phyloP scores from a whole-genome alignment of 1,139 yeast species.

The Debaryomyces nepalensis region DNA sequence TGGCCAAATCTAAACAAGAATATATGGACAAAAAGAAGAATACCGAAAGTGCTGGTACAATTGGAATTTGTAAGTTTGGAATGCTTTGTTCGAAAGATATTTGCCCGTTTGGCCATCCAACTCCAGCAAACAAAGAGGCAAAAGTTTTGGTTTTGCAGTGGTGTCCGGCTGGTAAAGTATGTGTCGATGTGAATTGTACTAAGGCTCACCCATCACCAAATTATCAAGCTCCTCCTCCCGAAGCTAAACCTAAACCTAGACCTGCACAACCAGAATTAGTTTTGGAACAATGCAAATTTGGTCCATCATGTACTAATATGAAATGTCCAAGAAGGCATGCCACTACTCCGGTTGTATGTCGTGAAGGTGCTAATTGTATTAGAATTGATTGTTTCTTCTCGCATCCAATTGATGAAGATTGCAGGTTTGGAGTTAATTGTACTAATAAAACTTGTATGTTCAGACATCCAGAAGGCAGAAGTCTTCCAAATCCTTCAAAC shows the following conservation, averaged over 20 bases:
- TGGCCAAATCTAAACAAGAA: constrained; percentile 61
- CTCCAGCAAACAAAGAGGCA: constrained; percentile 79
- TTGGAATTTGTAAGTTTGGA: constrained; percentile 76
- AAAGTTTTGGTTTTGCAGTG: constrained; percentile 70
- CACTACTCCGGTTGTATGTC: constrained; percentile 69
- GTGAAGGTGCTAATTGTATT: constrained; percentile 77
- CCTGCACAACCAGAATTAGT: constrained; percentile 48
- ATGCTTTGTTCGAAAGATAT: constrained; percentile 71
- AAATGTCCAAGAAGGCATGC: constrained; percentile 89
- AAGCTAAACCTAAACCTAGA: constrained; percentile 20
- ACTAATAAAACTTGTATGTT: constrained; percentile 70
- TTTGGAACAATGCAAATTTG: constrained; percentile 83
- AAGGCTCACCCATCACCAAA: constrained; percentile 83
- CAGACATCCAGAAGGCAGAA: constrained; percentile 80
- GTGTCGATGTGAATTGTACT: constrained; percentile 63
- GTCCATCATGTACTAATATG: constrained; percentile 72
- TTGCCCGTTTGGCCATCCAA: constrained; percentile 91
- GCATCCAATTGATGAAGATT: constrained; percentile 78
- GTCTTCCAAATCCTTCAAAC: constrained; percentile 30
- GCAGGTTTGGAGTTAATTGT: constrained; percentile 80
- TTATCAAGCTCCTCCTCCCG: constrained; percentile 39
- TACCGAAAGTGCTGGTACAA: constrained; percentile 40
- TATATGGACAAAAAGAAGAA: constrained; percentile 46
- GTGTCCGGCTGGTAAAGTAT: constrained; percentile 74
- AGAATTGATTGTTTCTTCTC: constrained; percentile 81